Evolutionary conservation across 805 yeast genomes (phyloP).

Genomic region (Pichia cephalocereana): DNA sequence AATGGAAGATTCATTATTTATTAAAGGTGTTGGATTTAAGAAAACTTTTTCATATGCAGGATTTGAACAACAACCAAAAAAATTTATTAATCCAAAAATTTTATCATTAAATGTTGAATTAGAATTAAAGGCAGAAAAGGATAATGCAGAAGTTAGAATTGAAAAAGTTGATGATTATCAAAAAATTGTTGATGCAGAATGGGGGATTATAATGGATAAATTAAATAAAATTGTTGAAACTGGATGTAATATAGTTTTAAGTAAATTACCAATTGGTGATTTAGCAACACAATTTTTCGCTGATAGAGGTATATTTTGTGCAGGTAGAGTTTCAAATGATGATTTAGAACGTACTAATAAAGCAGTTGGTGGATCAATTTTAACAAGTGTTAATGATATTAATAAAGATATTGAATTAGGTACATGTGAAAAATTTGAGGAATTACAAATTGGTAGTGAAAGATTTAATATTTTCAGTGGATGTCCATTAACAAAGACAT

Average conservation of each 20-base stretch:
- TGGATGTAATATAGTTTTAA: conserved; percentile 88
- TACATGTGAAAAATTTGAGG: conserved; percentile 79
- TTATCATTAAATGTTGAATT: conserved; percentile 83
- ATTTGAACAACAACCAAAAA: conserved; percentile 96
- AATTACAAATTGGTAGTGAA: conserved; percentile 91
- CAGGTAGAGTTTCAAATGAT: conserved; percentile 84
- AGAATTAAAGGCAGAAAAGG: conserved; percentile 96
- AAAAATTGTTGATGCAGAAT: conserved; percentile 97
- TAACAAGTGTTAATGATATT: conserved; percentile 68
- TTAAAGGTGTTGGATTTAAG: conserved; percentile 94
- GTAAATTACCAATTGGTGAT: conserved; percentile 95
- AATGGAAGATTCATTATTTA: conserved; percentile 83
- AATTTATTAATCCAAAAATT: conserved; percentile 69
- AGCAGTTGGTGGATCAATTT: conserved; percentile 91
- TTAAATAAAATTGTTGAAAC: conserved; percentile 71
- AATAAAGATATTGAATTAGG: conserved; percentile 60
- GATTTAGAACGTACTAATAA: conserved; percentile 88
- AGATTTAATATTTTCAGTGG: conserved; percentile 91
- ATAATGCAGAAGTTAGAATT: conserved; percentile 96
- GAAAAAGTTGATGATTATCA: conserved; percentile 92
- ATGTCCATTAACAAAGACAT: conserved; percentile 85
- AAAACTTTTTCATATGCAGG: conserved; percentile 98
- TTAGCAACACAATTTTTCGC: conserved; percentile 98
- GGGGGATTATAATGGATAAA: conserved; percentile 87
- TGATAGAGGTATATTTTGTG: conserved; percentile 92